Percentiles rank a stretch among this genome's conserved stretches.
Evolutionary conservation across 495 filamentous ascomycete species (phyloP).

Genomic region (Pyrenula aspistea): DNA sequence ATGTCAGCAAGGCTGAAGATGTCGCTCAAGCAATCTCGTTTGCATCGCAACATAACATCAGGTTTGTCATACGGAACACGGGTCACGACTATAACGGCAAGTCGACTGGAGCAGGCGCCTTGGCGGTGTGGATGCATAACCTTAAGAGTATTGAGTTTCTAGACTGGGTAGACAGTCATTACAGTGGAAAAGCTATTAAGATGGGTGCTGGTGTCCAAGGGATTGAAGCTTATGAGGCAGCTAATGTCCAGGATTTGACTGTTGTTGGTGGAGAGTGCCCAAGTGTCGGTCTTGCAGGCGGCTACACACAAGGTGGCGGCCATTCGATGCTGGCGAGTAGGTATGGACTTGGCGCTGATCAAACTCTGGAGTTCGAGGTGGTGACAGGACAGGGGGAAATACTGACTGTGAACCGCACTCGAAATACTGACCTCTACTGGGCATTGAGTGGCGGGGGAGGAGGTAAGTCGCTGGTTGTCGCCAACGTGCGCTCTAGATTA

Average conservation of each 20-base stretch:
- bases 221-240: slow-evolving; percentile 33
- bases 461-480: too few species aligned
- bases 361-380: slow-evolving; percentile 25
- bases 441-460: slow-evolving; percentile 11
- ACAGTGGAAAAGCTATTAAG: slow-evolving; percentile 38
- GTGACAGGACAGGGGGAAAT: slow-evolving; percentile 8
- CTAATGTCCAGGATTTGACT: slow-evolving; percentile 28
- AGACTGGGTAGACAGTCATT: slow-evolving; percentile 20
- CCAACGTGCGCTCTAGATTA: too few species aligned
- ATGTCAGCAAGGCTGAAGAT: slow-evolving; percentile 26
- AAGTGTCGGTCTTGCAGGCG: background rate
- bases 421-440: slow-evolving; percentile 13
- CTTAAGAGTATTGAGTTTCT: slow-evolving; percentile 35
- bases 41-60: slow-evolving; percentile 20
- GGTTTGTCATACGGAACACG: slow-evolving; percentile 58
- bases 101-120: slow-evolving; percentile 39
- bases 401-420: slow-evolving; percentile 4
- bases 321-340: slow-evolving; percentile 28
- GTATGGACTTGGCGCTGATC: slow-evolving; percentile 39
- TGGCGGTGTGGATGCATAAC: slow-evolving; percentile 49
- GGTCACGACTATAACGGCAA: slow-evolving; percentile 56
- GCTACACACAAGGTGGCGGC: slow-evolving; percentile 27
- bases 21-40: slow-evolving; percentile 35
- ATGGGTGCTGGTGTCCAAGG: slow-evolving; percentile 45
- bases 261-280: slow-evolving; percentile 39